Conservation (phyloP, 2,329 filamentous ascomycete genomes). For the Fusarium goolgardi region DNA sequence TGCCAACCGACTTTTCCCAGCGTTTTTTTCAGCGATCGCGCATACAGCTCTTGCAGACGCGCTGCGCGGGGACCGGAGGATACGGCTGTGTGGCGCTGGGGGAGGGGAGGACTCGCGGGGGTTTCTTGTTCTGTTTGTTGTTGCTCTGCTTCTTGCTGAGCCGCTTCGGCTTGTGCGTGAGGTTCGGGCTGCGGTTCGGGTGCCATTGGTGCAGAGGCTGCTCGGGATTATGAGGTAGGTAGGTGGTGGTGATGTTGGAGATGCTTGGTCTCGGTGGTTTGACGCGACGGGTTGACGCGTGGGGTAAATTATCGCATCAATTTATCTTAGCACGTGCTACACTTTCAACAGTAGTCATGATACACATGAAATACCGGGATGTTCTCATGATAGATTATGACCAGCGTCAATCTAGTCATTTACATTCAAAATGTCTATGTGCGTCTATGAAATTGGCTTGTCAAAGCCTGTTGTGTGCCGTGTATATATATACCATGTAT, state of each 20-base stretch:
- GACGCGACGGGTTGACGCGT: conserved; percentile 43
- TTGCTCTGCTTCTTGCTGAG: conserved; percentile 25
- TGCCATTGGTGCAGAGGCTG: conserved; percentile 31
- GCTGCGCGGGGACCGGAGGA: conserved; percentile 68
- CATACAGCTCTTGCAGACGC: conserved; percentile 66
- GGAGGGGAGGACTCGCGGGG: conserved; percentile 55
- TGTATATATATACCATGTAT: conserved; percentile 19
- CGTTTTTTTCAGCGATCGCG: conserved; percentile 63
- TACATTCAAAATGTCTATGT: conserved; percentile 18
- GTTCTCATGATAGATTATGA: background rate
- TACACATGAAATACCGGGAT: background rate
- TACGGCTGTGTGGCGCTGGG: conserved; percentile 56
- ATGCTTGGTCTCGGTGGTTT: conserved; percentile 27
- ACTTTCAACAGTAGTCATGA: background rate
- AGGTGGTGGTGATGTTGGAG: conserved; percentile 8
- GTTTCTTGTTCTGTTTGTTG: conserved; percentile 24
- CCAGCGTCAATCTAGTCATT: conserved; percentile 3
- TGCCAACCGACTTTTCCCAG: conserved; percentile 66
- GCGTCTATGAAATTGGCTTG: conserved; percentile 37
- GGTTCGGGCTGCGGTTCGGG: conserved; percentile 27
- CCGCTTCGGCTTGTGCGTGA: background rate
- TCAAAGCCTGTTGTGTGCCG: conserved; percentile 21
- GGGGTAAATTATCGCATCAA: conserved; percentile 19
- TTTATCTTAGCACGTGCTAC: conserved; percentile 30
- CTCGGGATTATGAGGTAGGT: background rate